Conservation (phyloP, 805 yeast species). For the Candida silvicultrix region DNA sequence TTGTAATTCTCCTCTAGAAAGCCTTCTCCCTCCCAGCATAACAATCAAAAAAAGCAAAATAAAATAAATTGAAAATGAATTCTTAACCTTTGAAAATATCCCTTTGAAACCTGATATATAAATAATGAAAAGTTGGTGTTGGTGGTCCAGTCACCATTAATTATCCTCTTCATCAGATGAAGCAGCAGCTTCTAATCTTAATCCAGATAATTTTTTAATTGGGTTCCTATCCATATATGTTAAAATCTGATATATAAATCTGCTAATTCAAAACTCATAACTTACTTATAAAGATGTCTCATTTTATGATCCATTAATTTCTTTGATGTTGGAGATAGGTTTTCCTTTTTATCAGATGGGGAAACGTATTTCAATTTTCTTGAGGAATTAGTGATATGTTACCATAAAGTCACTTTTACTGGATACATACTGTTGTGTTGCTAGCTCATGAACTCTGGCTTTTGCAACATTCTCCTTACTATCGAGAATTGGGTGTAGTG, state of each 20-base stretch:
- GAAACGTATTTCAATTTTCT: slow-evolving; percentile 24
- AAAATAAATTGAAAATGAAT: not conserved
- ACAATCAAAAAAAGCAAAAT: too few species aligned
- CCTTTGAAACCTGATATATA: too few species aligned
- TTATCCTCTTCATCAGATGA: slow-evolving; percentile 1
- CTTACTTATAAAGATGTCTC: slow-evolving; percentile 21
- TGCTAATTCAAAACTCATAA: too few species aligned
- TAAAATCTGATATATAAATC: too few species aligned
- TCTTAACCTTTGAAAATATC: too few species aligned
- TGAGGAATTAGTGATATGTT: slow-evolving; percentile 2
- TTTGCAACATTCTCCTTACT: slow-evolving; percentile 21
- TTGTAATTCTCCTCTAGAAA: too few species aligned
- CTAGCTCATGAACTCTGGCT: slow-evolving; percentile 23
- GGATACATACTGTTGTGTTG: slow-evolving; percentile 20
- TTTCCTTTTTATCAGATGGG: slow-evolving; percentile 23
- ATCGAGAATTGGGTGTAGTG: slow-evolving; percentile 23
- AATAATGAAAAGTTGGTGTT: too few species aligned
- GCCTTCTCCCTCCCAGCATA: too few species aligned
- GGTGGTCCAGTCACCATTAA: too few species aligned
- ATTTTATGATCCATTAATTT: slow-evolving; percentile 22
- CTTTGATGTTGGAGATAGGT: slow-evolving; percentile 24
- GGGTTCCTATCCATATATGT: slow-evolving; percentile 15
- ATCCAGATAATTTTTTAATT: slow-evolving; percentile 19
- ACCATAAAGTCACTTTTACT: not conserved
- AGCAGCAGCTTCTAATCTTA: slow-evolving; percentile 19